Evolutionary conservation across 352 stramenopile genomes (phyloP), one percentile per base, ranked within the genome.

Genomic region (Paralagenidium karlingii): DNA sequence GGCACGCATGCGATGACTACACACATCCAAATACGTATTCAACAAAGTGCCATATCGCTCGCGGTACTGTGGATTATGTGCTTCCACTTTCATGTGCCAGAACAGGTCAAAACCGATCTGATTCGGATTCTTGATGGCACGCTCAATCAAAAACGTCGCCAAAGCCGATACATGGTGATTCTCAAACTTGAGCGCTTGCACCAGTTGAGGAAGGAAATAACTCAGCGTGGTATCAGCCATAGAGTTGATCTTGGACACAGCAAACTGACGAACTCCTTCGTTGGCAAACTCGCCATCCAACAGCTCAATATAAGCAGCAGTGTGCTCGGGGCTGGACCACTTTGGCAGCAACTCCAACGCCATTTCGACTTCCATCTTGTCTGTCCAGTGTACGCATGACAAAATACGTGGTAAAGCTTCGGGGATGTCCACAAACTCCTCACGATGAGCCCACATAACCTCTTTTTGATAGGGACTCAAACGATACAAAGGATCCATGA

Each of bases 171-270:
- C 53, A 40, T 90, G 71, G 34, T 92, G 79, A 44, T 82, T 85
- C 45, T 94, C 82, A 26, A 84, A 93, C 53, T 94, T 94, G 37
- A 94, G 67, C 11, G 74, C 78, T 45, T 94, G 82, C 12, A 94
- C 78, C 24, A 94, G 74, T 42, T 94, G 82, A 0, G 78, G 80
- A 20, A 94, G 57, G 37, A 92, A 86, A 27, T 89, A 88, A 40
- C 74, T 85, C 42, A 94, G 87, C 5, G 76, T 83, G 3, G 70
- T 80, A 36, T 94, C 80, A n/a, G 70, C 63, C 74, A 94, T 88
- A 13, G 77, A 56, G 7, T 56, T 49, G n/a, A 94, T 58, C 39
- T 87, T 83, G 24, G 60, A 40, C 0, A 93, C 73, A 3, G 79
- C 79, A 51, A 90, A 93, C 2, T 60, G 40, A 15, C 79, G 76